Evolutionary conservation across 2,329 filamentous ascomycete species (phyloP), one percentile per base, ranked within the genome.

Genomic region (Calonectria henricotiae): DNA sequence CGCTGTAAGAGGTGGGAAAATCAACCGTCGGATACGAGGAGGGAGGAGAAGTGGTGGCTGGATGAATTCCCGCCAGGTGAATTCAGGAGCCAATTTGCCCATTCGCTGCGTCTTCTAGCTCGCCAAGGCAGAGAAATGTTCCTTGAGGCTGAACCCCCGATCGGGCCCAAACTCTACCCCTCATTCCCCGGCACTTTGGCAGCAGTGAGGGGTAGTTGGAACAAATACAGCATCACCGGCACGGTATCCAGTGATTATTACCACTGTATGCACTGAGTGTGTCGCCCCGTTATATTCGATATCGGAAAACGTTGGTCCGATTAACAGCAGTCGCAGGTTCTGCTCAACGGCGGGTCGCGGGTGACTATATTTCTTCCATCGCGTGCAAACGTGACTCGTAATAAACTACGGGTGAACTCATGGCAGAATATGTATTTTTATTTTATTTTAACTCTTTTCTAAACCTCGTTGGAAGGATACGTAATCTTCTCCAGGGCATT

Each of bases 401-500:
- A 30, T 5, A 7, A 30, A 0, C 27, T 5, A 30, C 27, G 27
- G 4, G 7, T 5, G 7, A 7, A 30, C 7, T 30, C 27, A 30
- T 30, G 27, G 4, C 27, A 2, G 27, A 30, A 30, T 30, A 30
- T 30, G 27, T n/a, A 41, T 17, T 41, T 41, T 6, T 39, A 1
- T 41, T 54, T 12, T 55, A 20, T 60, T 67, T 23, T 44, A 41
- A 47, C n/a, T 25, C n/a, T 5, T 23, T 23, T 62, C 41, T 41
- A 74, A 2, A 68, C 69, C 13, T 74, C 73, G 3, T 75, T 76
- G 0, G 73, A 75, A 0, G 70, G 72, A 32, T 76, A 76, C 8
- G 68, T 23, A 5, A 76, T 68, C 15, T 67, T 71, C 3, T 75
- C 73, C 2, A 75, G n/a, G 0, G 69, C 62, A 15, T 67, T 60